Evolutionary conservation across 2,329 filamentous ascomycete genomes (phyloP).

Genomic region (Thielaviopsis musarum): DNA sequence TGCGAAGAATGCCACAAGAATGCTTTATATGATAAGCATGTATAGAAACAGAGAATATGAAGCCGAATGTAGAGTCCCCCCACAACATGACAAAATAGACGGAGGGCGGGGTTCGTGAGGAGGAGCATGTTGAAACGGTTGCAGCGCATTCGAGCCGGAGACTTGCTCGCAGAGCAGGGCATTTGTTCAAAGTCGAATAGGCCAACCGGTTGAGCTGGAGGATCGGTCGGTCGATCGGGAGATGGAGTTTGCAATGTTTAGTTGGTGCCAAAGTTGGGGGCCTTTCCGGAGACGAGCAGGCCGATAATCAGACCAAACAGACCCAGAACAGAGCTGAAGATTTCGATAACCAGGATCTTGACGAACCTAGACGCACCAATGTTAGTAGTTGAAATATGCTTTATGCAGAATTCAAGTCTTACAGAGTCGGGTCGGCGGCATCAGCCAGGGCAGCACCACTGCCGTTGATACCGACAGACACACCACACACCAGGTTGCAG

Average conservation of each 20-base stretch:
- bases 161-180: neutral
- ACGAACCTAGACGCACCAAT: conserved; percentile 51
- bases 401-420: conserved; percentile 23
- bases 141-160: neutral
- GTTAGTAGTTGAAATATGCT: neutral
- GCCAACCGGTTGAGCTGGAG: neutral
- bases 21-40: neutral
- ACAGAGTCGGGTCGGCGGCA: conserved; percentile 82
- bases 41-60: neutral
- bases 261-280: conserved; percentile 47
- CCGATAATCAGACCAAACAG: conserved; percentile 94
- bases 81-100: neutral
- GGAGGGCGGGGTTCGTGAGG: neutral
- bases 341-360: conserved; percentile 97
- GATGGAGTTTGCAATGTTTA: conserved; percentile 7
- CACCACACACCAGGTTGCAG: conserved; percentile 91
- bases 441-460: conserved; percentile 92
- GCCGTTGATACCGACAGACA: conserved; percentile 95
- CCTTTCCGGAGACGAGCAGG: conserved; percentile 72
- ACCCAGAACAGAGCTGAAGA: conserved; percentile 94
- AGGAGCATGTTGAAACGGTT: neutral
- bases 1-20: conserved; percentile 6
- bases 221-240: neutral
- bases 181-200: neutral
- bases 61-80: neutral